phyloP scores from a whole-genome alignment of 495 filamentous ascomycete genomes.

The Trichoderma virens region DNA sequence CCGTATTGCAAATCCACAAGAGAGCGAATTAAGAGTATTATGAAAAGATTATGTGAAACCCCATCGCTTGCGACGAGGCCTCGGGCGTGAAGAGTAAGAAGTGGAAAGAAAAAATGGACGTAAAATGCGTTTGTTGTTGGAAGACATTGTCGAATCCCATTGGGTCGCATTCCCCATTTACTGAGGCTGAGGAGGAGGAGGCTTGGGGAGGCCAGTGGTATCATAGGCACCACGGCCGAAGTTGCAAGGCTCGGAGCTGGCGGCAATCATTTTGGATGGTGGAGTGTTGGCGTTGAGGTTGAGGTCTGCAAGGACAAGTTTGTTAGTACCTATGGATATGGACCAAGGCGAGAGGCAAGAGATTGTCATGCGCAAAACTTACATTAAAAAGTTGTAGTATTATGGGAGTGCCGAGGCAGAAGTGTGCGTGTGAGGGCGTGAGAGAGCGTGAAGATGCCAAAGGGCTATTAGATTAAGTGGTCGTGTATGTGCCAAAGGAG shows the following conservation, averaged over 20 bases:
- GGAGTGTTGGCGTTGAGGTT: conserved; percentile 18
- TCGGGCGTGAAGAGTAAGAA: not conserved
- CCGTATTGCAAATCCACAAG: not conserved
- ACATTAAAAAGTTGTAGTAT: not conserved
- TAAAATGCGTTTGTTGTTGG: not conserved
- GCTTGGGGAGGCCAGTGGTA: conserved; percentile 38
- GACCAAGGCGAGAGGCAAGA: not conserved
- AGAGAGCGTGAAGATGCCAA: conserved; percentile 10
- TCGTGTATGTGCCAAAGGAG: conserved; percentile 14
- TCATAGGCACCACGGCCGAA: conserved; percentile 43
- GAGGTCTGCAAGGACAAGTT: conserved; percentile 6
- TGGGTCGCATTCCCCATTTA: conserved; percentile 16
- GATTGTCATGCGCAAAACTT: not conserved
- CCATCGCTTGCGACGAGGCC: not conserved
- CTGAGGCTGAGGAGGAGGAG: conserved; percentile 35
- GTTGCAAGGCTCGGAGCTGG: conserved; percentile 20
- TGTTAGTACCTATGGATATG: not conserved
- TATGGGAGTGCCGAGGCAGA: conserved; percentile 3
- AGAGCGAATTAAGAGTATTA: conserved; percentile 1
- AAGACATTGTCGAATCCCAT: not conserved
- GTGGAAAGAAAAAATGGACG: not conserved
- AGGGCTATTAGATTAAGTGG: conserved; percentile 8
- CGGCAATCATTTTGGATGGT: conserved; percentile 21
- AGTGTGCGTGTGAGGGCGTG: conserved; percentile 1
- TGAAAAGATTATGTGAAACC: not conserved